Conservation (phyloP, 176 grass and related monocot genomes). For the Oryza glaberrima region DNA sequence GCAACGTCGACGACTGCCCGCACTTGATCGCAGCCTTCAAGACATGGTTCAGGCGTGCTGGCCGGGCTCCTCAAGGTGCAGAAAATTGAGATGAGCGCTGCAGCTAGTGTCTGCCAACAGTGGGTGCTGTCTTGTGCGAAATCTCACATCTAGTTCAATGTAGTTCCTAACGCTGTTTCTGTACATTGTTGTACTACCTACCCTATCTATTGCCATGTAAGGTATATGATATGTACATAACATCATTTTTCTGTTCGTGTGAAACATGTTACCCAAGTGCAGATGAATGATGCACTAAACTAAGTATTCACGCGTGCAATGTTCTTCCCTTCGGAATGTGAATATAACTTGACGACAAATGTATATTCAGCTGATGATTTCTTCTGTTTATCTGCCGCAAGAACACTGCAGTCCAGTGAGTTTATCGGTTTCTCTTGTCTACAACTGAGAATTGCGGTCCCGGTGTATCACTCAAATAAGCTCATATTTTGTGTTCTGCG, state of each 20-base stretch:
- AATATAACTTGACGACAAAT: not conserved
- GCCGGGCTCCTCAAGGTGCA: constrained; percentile 18
- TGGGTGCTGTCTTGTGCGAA: not conserved
- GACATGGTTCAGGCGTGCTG: constrained; percentile 49
- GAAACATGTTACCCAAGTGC: not conserved
- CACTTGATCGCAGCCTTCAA: constrained; percentile 47
- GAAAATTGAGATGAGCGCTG: constrained; percentile 25
- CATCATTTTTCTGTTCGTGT: not conserved
- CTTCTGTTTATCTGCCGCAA: not conserved
- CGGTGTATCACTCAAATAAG: not conserved
- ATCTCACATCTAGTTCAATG: constrained; percentile 11
- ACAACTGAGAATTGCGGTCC: not conserved
- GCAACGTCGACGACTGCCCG: constrained; percentile 49
- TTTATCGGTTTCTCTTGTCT: not conserved
- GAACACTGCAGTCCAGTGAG: not conserved
- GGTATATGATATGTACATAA: constrained; percentile 18
- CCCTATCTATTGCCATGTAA: not conserved
- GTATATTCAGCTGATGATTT: not conserved
- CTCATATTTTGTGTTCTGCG: not conserved
- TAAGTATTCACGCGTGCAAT: not conserved
- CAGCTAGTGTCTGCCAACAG: not conserved
- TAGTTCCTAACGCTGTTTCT: constrained; percentile 12
- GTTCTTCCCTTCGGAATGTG: not conserved
- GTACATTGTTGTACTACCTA: not conserved
- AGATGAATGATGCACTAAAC: not conserved